A percentile compares a stretch with the other conserved stretches of the same genome.
Conservation (phyloP, 257 asterid species). For the Solanum verrucosum region DNA sequence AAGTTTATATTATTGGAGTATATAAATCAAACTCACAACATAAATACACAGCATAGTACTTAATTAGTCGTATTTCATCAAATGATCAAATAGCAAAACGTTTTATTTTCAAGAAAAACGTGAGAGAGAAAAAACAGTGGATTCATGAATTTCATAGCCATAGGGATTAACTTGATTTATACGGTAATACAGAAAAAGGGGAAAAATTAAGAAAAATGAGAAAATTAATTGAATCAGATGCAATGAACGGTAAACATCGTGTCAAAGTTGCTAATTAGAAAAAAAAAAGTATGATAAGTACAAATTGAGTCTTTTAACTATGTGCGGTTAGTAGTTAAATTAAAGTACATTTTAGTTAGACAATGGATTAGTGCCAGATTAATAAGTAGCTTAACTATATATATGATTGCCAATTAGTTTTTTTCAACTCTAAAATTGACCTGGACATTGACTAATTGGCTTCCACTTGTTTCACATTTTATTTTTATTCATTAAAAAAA, state of each 20-base stretch:
- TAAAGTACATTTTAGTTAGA: not conserved
- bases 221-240: not conserved
- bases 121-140: too few species aligned
- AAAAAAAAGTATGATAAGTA: not conserved
- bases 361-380: not conserved
- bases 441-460: not conserved
- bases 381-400: not conserved
- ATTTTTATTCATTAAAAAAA: not conserved
- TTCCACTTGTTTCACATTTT: not conserved
- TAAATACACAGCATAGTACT: not conserved
- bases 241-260: not conserved
- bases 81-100: not conserved
- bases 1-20: not conserved
- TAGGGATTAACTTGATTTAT: not conserved
- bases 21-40: not conserved
- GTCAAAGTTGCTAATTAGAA: not conserved
- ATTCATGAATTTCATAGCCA: not conserved
- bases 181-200: not conserved
- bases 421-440: not conserved
- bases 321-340: not conserved
- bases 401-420: not conserved
- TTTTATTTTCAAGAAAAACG: not conserved
- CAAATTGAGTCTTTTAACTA: not conserved
- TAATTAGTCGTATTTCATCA: not conserved
- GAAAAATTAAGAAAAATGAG: not conserved